Evolutionary conservation across 2,329 filamentous ascomycete species (phyloP), one percentile per base, ranked within the genome.

Genomic region (Exophiala phaeomuriformis): DNA sequence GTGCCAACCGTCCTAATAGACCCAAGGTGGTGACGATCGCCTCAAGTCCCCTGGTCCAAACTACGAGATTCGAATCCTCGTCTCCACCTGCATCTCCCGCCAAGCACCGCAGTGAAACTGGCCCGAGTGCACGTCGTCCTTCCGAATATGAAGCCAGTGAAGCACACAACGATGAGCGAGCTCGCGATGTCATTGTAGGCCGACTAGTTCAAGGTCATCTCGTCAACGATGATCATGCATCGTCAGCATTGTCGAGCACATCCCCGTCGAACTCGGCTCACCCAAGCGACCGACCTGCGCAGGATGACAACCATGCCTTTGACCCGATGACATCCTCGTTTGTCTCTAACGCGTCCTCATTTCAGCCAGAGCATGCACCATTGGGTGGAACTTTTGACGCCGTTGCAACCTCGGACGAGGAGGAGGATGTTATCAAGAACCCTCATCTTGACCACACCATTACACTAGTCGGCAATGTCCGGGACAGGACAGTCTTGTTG

Each of bases 401-500:
- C 6, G 84, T 78, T n/a, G 85, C 80, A 36, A 86, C 83, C 28
- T 90, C 88, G 8, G 93, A 95, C 61, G 91, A 96, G 57, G 93
- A 97, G 69, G 93, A 98, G 64, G 89, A 94, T 62, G 83, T 84
- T n/a, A 81, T 91, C 49, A 81, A 85, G 64, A 83, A 91, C 62
- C 82, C 85, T 7, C 84, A 85, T 56, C 77, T 91, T 27, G 93
- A 98, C 73, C 90, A 90, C 66, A 95, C 91, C 75, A 94, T 98
- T 64, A 98, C 93, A 0, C 77, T 98, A n/a, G 93, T 98, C 9
- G 93, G 93, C 56, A 88, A 97, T 64, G 93, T 98, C 56, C 86
- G 84, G 66, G 83, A 88, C 67, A 83, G 88, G 54, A 85, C 88
- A 0, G 93, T 97, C 50, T 86, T 98, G 67, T 90, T 98, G 57